Percentiles rank a stretch among this genome's conserved stretches.
These are phyloP conservation scores for Boletus patriciae DNA, from an alignment of 768 basidiomycete species.

Conservation along the genomic window DNA sequence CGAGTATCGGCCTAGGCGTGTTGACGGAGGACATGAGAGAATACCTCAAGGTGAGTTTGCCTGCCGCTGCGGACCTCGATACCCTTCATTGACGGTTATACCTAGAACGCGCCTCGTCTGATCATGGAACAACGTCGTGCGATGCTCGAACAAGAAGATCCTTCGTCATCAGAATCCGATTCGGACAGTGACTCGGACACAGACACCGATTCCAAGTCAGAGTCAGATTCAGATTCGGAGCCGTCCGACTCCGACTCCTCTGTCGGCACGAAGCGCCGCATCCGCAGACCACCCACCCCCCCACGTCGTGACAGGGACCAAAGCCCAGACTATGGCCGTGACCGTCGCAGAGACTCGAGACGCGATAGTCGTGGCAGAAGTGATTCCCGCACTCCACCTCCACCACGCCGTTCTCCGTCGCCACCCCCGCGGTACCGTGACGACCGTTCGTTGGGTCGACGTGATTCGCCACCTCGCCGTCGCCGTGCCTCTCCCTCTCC, in stretches of 20 bases:
- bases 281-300: conserved; percentile 35
- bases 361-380: conserved; percentile 29
- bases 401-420: conserved; percentile 29
- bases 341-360: conserved; percentile 16
- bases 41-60: conserved; percentile 74
- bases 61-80: background rate
- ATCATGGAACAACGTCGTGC: conserved; percentile 95
- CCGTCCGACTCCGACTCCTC: conserved; percentile 41
- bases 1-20: conserved; percentile 86
- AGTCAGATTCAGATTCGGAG: conserved; percentile 41
- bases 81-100: conserved; percentile 4
- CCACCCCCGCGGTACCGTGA: conserved; percentile 29
- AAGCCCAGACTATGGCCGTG: conserved; percentile 21
- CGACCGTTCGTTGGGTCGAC: conserved; percentile 21
- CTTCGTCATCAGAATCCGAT: conserved; percentile 43
- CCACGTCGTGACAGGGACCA: conserved; percentile 30
- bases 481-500: conserved; percentile 24
- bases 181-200: conserved; percentile 35
- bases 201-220: conserved; percentile 39
- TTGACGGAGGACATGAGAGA: conserved; percentile 97
- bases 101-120: conserved; percentile 83
- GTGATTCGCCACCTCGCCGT: conserved; percentile 27
- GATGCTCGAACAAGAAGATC: conserved; percentile 69
- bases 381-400: conserved; percentile 37
- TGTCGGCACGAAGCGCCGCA: conserved; percentile 29